Evolutionary conservation across 2,329 filamentous ascomycete species (phyloP), one percentile per base, ranked within the genome.

Genomic region (Cercospora canescens): DNA sequence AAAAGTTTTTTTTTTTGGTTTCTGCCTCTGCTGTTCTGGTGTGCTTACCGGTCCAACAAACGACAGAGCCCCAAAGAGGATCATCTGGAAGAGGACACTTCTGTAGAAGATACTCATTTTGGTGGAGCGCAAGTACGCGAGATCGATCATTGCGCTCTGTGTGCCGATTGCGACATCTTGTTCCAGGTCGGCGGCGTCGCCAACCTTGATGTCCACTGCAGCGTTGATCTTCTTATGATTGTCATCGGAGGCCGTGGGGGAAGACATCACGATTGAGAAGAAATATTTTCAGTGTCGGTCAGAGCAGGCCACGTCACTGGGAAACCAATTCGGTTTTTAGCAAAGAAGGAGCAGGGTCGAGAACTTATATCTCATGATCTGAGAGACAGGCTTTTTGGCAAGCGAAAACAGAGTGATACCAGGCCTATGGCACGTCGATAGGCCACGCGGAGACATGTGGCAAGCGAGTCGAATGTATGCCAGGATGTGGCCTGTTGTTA

Each of bases 1-100:
- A 60, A 18, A 35, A 41, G 14, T 45, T 14, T 16, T n/a, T 18
- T 18, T 28, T 18, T 34, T 2, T 6, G 57, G 32, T 39, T n/a
- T 16, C 26, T 18, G 5, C n/a, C 12, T 11, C 32, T 58, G 4
- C 14, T 6, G 14, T 12, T 32, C 16, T n/a, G 41, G 11, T 56
- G 12, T 55, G 26, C 41, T 18, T 41, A 60, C 35, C n/a, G 37
- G 35, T 63, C 69, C 50, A 63, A 70, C 69, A 37, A 61, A 52
- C n/a, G 59, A 61, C 12, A 61, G 30, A 8, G 68, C 64, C 65
- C 70, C 70, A 37, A 72, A 71, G n/a, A 72, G 50, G 6, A 72
- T 67, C 69, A 72, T 72, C 60, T 72, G 71, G 50, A 71, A 69
- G 9, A 72, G 45, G 8, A 72, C 71, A 39, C 69, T 70, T 32